Base-by-base conservation (phyloP, 495 filamentous ascomycete species). In the Cetradonia linearis region DNA sequence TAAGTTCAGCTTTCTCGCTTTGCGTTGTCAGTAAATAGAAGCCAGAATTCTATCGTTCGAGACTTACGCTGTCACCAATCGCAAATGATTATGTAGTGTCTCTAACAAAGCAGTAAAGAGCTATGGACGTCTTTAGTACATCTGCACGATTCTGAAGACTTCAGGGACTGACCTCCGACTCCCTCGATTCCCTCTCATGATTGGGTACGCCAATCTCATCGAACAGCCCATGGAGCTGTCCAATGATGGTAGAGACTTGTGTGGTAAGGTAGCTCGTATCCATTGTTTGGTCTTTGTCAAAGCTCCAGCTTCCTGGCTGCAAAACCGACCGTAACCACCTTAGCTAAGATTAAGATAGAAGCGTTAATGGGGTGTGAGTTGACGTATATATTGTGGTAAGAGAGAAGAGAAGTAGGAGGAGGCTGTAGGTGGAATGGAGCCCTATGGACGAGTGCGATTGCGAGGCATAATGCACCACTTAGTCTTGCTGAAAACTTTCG, bases 141-240 rank as follows among this genome's bases (percentile, higher is more conserved):
- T 36, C 14, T 20, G 10, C 18, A 13, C 31, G 23, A 33, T 49
- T 36, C 42, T 49, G 23, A 28, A 33, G 30, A 18, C 34, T 14
- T 10, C 16, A 34, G 36, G 9, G 62, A 71, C 77, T 65, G 74
- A 95, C 89, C 81, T 94, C 86, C 66, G 87, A 78, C 70, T 97
- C 91, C 60, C 94, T 79, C 5, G 80, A 77, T 61, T 96, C 90
- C 62, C 94, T 84, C 73, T 96, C 93, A 83, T 94, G 88, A 67
- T 73, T 82, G 20, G 90, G 79, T 47, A 99, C 84, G 38, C 93
- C 93, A 66, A 99, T 96, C 64, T 97, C 92, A 72, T 97, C 93
- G 67, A 94, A 99, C 53, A 96, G 79, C 47, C 86, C 86, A 74
- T 96, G 91, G 49, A 99, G 78, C 73, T 95, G 87, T 69, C 80